Evolutionary conservation across 495 filamentous ascomycete genomes (phyloP).

Genomic region (Neurospora pannonica): DNA sequence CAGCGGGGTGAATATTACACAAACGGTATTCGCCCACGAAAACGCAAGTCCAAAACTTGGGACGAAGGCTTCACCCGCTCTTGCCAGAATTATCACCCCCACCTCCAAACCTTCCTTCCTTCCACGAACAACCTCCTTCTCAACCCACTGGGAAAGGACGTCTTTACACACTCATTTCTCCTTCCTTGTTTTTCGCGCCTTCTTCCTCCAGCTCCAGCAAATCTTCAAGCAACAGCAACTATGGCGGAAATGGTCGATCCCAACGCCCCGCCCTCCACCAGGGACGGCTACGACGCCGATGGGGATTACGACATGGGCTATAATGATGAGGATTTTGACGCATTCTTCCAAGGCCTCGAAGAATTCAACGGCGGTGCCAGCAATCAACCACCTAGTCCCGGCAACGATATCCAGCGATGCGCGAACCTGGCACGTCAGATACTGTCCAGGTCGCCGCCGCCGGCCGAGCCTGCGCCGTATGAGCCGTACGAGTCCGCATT

Average conservation of each 20-base stretch:
- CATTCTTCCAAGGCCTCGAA: background rate
- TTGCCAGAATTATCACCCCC: background rate
- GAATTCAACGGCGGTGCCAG: background rate
- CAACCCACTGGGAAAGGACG: background rate
- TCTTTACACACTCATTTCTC: background rate
- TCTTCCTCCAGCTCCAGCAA: background rate
- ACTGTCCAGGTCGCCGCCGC: background rate
- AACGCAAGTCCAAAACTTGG: background rate
- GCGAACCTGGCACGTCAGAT: background rate
- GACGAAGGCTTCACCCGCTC: background rate
- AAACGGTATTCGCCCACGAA: background rate
- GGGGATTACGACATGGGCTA: background rate
- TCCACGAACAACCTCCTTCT: background rate
- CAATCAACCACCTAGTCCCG: background rate
- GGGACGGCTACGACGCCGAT: background rate
- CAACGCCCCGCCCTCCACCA: background rate
- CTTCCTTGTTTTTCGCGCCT: background rate
- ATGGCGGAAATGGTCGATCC: background rate
- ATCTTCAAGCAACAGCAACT: background rate
- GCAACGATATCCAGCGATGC: background rate
- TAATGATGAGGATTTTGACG: background rate
- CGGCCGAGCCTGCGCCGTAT: background rate
- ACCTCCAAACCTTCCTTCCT: background rate
- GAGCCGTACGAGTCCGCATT: background rate
- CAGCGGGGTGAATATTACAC: background rate